Base-by-base conservation (phyloP, 2,329 filamentous ascomycete species). In the Ophiognomonia clavigignenti-juglandacearum region DNA sequence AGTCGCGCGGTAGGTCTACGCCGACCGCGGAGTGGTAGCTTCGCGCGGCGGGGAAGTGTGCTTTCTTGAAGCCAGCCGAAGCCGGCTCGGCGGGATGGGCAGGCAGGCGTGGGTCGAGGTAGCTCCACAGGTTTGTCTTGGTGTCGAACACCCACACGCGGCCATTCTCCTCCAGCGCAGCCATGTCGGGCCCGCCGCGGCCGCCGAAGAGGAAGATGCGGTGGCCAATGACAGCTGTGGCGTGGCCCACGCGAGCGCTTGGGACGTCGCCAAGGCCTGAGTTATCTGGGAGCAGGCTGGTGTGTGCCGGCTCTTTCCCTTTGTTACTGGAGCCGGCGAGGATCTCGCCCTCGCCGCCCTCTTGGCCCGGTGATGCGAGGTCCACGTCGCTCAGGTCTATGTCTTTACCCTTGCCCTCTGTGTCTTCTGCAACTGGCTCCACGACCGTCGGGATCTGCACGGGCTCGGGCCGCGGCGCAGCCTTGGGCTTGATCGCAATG, bases 181-280 rank as follows among this genome's bases (percentile, higher is more conserved):
- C 70, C 78, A 87, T 83, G 23, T 80, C 80, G 3, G 73, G 66
- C 0, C 85, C 85, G 27, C 85, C 83, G 37, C 87, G 82, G 9
- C 90, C 89, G 39, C 88, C 89, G 64, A 91, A 95, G 35, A 95
- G 54, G 65, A 92, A 92, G 57, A 95, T 82, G 19, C 81, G 82
- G 37, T 77, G 75, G 48, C 82, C 75, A 48, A 93, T 77, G 1
- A 81, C 75, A 11, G 83, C 78, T 0, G 84, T 80, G 27, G 88
- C 83, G 55, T 88, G 80, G 18, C 89, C 89, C 2, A 91, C 80
- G 18, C 89, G 80, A 2, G 87, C 74, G 2, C 72, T 65, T 1
- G 88, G 88, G 1, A 86, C 72, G 26, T 73, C 61, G 23, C 64
- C 67, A 1, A 71, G 56, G 8, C 49, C 27, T 2, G 48, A 40